Percentiles rank a stretch among this genome's conserved stretches.
Evolutionary conservation across 2,329 filamentous ascomycete genomes (phyloP).

Genomic region (Gaeumannomyces sp.): DNA sequence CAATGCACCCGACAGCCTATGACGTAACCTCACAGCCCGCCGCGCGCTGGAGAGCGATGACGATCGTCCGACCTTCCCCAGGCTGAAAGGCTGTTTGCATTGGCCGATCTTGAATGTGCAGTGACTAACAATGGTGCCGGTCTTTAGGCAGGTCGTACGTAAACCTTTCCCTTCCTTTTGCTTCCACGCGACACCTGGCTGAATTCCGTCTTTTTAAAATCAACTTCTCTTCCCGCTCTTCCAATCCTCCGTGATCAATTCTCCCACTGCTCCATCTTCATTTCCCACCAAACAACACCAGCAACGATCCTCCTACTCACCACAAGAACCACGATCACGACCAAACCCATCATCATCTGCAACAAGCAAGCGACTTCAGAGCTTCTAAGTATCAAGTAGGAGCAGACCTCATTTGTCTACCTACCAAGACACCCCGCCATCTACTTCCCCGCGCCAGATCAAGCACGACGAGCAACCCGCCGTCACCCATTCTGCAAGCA

Average conservation of each 20-base stretch:
- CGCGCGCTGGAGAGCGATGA: not conserved
- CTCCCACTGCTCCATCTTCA: not conserved
- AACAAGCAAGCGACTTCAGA: not conserved
- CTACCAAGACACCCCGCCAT: too few relatives aligned
- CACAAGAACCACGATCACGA: not conserved
- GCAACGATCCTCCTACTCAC: not conserved
- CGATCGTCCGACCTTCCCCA: slow-evolving; percentile 6
- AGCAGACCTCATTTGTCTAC: not conserved
- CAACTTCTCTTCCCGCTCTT: not conserved
- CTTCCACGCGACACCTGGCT: not conserved
- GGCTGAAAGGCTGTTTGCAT: slow-evolving; percentile 2
- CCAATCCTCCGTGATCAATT: not conserved
- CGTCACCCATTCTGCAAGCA: not conserved
- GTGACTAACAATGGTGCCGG: slow-evolving; percentile 7
- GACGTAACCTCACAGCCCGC: slow-evolving; percentile 5
- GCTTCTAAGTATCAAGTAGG: not conserved
- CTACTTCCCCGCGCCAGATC: not conserved
- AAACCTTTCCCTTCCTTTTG: slow-evolving; percentile 3
- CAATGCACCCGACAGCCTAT: not conserved
- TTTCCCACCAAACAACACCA: not conserved
- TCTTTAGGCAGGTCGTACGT: slow-evolving; percentile 3
- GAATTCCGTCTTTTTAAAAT: slow-evolving; percentile 3
- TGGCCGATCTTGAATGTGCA: not conserved
- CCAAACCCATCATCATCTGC: not conserved
- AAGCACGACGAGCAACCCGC: not conserved